Evolutionary conservation across 2,329 filamentous ascomycete genomes (phyloP), one percentile per base, ranked within the genome.

Genomic region (Onygenales sp.): DNA sequence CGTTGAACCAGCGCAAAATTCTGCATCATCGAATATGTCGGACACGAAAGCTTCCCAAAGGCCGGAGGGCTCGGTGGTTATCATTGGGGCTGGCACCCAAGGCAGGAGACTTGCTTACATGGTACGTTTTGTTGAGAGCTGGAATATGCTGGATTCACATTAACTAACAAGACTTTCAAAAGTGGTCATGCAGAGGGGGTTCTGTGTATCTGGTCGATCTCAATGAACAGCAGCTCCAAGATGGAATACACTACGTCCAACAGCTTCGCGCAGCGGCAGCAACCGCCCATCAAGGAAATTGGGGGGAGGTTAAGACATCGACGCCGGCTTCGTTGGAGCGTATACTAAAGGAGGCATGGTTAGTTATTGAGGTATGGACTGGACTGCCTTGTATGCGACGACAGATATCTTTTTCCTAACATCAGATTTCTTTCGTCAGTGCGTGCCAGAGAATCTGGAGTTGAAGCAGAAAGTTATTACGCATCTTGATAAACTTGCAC

Each of bases 401-500:
- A 17, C 17, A 38, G 31, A n/a, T 9, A 6, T 61, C 13, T 7
- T 46, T 27, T 14, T 17, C 21, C 14, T 32, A 6, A 33, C 8
- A 9, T 32, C 21, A 48, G 6, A 13, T 48, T 42, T 17, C 38
- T 48, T 42, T 17, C 38, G n/a, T 10, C 41, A 75, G 73, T 75
- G 73, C 52, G 66, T 77, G 7, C 74, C 75, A 0, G 75, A 77
- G 55, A 63, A 64, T 31, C 59, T 77, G 7, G 43, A 61, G 0
- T 59, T 75, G n/a, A 77, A 77, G 56, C 67, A 62, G 45, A 58
- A 64, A 2, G 61, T 74, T 4, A 67, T 77, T 27, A 43, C 55
- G 0, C 59, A 75, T 21, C 61, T 77, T 2, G 75, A 76, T 56
- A 54, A 63, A 1, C 46, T 70, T 1, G 66, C 73, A 0, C 59